Conservation (phyloP, 495 filamentous ascomycete genomes). For the Cairneyella variabilis region DNA sequence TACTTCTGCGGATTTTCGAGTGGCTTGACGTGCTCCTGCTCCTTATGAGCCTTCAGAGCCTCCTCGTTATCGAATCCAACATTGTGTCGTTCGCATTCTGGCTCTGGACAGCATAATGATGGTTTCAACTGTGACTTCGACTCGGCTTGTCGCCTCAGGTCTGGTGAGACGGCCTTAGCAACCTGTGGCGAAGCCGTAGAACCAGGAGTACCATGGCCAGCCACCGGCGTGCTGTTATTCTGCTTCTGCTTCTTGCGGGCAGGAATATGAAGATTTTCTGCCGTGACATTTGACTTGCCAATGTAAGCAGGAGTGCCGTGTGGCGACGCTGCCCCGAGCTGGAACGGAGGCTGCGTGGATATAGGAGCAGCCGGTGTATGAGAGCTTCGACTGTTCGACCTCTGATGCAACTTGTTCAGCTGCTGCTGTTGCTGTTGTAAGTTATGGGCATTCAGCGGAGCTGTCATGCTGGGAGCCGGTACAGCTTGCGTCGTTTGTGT, state of each 20-base stretch:
- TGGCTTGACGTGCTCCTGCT: slow-evolving; percentile 52
- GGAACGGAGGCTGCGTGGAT: slow-evolving; percentile 59
- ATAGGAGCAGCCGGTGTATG: slow-evolving; percentile 61
- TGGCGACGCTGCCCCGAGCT: slow-evolving; percentile 60
- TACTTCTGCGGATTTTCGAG: slow-evolving; percentile 49
- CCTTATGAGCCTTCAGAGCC: slow-evolving; percentile 43
- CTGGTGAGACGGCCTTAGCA: slow-evolving; percentile 38
- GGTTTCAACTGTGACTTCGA: slow-evolving; percentile 33
- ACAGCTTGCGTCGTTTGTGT: slow-evolving; percentile 13
- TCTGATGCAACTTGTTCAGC: slow-evolving; percentile 45
- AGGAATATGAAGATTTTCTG: slow-evolving; percentile 49
- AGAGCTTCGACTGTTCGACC: slow-evolving; percentile 34
- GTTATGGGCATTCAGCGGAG: slow-evolving; percentile 60
- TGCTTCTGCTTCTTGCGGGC: slow-evolving; percentile 51
- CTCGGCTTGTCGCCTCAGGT: slow-evolving; percentile 39
- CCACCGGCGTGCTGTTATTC: slow-evolving; percentile 18
- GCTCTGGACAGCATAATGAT: slow-evolving; percentile 18
- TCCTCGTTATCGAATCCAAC: slow-evolving; percentile 52
- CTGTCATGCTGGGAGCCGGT: slow-evolving; percentile 16
- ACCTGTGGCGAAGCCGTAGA: slow-evolving; percentile 45
- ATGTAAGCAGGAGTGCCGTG: slow-evolving; percentile 63
- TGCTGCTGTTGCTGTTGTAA: slow-evolving; percentile 62
- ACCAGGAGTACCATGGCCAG: slow-evolving; percentile 19
- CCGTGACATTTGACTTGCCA: slow-evolving; percentile 39
- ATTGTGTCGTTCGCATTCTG: slow-evolving; percentile 26